Evolutionary conservation across 2,329 filamentous ascomycete genomes (phyloP), one percentile per base, ranked within the genome.

Genomic region (Scolecobasidium constrictum): DNA sequence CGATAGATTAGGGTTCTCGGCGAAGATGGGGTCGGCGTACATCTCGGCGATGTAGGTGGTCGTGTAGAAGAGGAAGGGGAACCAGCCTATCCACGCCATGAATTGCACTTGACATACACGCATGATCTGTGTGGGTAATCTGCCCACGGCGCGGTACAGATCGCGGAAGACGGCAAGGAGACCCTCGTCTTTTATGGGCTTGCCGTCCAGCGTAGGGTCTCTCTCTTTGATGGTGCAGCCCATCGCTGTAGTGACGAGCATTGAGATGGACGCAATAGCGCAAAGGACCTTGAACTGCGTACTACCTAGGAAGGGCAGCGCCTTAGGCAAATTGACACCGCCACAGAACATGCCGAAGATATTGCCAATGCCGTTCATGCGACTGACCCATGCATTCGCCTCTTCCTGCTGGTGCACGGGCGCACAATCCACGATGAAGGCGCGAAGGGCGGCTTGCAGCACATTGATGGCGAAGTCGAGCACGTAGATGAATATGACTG

Each of bases 391-490:
- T 33, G 90, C 82, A 63, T 96, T 96, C 43, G 88, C 90, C 28
- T 81, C 73, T 62, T 94, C 88, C 65, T 96, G 90, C 59, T 96
- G 90, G 55, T 95, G 88, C 1, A 85, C 77, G 0, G 92, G 92
- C 1, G 86, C 84, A 55, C 87, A 90, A 57, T 96, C 90, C 18
- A 95, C 84, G 43, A 96, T 94, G 58, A 93, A 94, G 18, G 88
- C 86, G 50, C 88, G 77, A 55, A 95, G 84, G 4, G 80, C 84
- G 38, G 92, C 90, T 73, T 96, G 90, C 23, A 96, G 81, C 44
- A 88, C 92, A 63, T 96, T 96, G 66, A 96, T 92, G 53, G 88
- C 79, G 60, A 96, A 92, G 60, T 96, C 90, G 40, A 96, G 73
- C 39, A 92, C 71, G 62, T 94, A 96, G 53, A 96, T 83, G 65